Evolutionary conservation across 2,329 filamentous ascomycete genomes (phyloP), one percentile per base, ranked within the genome.

Genomic region (Triangularia setosa): DNA sequence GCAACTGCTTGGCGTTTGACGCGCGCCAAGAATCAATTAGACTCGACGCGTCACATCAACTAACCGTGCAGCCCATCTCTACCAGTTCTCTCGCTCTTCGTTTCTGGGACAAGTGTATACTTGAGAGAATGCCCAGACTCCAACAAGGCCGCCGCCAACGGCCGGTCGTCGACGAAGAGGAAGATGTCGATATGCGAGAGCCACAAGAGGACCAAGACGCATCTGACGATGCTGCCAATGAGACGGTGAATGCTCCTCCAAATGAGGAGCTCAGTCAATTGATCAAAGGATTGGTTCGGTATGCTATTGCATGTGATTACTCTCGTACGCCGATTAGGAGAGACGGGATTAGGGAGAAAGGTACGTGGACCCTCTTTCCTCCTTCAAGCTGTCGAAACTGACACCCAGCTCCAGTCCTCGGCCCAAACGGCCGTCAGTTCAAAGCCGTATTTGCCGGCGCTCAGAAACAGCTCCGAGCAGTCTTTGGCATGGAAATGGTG

Each of bases 401-500:
- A 12, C 35, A 11, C 53, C 30, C 25, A 4, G 12, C 5, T 5
- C n/a, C 30, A 87, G 91, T 96, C 0, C 85, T 97, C 9, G 91
- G 90, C 18, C 83, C 87, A 55, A 84, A 88, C 8, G 79, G 86
- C 6, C 83, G 89, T 30, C 80, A 87, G 35, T 98, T 97, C 75
- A 93, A 87, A 73, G 75, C 79, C 12, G 87, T 97, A 3, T 97
- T 97, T 72, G 84, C 85, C 0, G 80, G 84, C 48, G 92, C 94
- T 52, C 94, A 99, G 75, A 77, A 80, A 33, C 85, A 90, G 69
- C 79, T 99, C 40, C 81, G 83, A 57, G 79, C 79, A 1, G 83
- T 88, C 1, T 98, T 97, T 77, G 95, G 95, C n/a, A 97, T 98
- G 93, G 85, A 93, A 75, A 85, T 99, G 82, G 83, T 87, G 3